These are phyloP conservation scores for Ramaria sp. DNA, from an alignment of 768 basidiomycete species.

Conservation along the genomic window DNA sequence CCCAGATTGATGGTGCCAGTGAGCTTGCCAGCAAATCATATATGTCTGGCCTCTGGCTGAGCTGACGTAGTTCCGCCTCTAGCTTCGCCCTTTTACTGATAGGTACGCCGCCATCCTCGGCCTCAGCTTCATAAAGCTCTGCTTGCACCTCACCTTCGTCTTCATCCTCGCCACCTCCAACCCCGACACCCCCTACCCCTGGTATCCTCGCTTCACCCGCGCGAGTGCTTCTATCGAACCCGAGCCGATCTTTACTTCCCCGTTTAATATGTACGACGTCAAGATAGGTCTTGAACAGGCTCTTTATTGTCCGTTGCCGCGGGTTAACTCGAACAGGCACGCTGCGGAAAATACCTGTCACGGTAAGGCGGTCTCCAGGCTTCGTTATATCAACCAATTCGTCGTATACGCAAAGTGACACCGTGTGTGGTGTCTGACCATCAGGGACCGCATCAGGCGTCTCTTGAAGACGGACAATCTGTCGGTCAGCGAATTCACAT, in stretches of 20 bases:
- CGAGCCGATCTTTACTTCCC: constrained; percentile 42
- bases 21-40: constrained; percentile 79
- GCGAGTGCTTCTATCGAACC: constrained; percentile 71
- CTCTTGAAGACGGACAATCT: constrained; percentile 92
- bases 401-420: constrained; percentile 95
- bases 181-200: constrained; percentile 59
- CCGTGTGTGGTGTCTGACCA: constrained; percentile 96
- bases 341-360: constrained; percentile 92
- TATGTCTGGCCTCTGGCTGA: constrained; percentile 67
- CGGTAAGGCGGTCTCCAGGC: constrained; percentile 85
- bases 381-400: constrained; percentile 95
- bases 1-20: constrained; percentile 92
- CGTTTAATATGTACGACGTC: constrained; percentile 88
- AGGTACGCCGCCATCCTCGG: constrained; percentile 29
- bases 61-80: constrained; percentile 64
- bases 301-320: constrained; percentile 82
- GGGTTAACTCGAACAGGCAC: constrained; percentile 94
- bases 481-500: constrained; percentile 91
- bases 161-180: constrained; percentile 51
- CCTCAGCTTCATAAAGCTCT: constrained; percentile 21
- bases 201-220: constrained; percentile 57
- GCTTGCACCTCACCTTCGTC: constrained; percentile 35
- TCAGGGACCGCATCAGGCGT: constrained; percentile 97
- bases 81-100: constrained; percentile 44
- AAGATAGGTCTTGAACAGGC: constrained; percentile 94